Evolutionary conservation across 2,329 filamentous ascomycete species (phyloP), one percentile per base, ranked within the genome.

Genomic region (Fusarium irregulare): DNA sequence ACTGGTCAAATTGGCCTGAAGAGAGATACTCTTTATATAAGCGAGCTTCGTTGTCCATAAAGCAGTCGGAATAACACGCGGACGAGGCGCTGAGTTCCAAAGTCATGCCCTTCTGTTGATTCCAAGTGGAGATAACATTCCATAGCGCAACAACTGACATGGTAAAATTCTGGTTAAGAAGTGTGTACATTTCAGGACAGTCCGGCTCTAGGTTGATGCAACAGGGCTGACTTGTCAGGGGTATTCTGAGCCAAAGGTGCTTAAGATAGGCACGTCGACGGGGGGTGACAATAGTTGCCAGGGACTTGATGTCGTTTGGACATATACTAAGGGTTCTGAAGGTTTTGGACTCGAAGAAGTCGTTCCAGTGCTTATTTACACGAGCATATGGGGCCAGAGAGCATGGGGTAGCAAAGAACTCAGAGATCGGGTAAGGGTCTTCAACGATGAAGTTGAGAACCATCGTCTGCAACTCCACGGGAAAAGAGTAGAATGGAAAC

Each of bases 191-290:
- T 13, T 1, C 2, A 30, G 28, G 27, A 28, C 2, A 28, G 27
- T 28, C 27, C 27, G 27, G 27, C 5, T 28, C 27, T 28, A 28
- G 27, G 11, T 2, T 12, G 27, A 28, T 28, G 11, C 27, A 12
- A 28, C 11, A 28, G 27, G 27, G 27, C 6, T 28, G 27, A 28
- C 27, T 28, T 28, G 61, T 47, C 1, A 58, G 48, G 5, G 23
- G 2, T 14, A 67, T 44, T 2, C 53, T 18, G 4, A 58, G 21
- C 57, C 66, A 70, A 5, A 70, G 28, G 6, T 68, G 66, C n/a
- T 60, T 50, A 28, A 70, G 27, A 3, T 50, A 10, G 0, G 3
- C 1, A 11, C 58, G 53, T 14, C 53, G 56, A 3, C 7, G 18
- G 4, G 6, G 9, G n/a, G 13, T 40, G 7, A 64, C 12, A 16